Evolutionary conservation across 192 early-diverging fungal genomes (phyloP).

Genomic region (Pilaira anomala): DNA sequence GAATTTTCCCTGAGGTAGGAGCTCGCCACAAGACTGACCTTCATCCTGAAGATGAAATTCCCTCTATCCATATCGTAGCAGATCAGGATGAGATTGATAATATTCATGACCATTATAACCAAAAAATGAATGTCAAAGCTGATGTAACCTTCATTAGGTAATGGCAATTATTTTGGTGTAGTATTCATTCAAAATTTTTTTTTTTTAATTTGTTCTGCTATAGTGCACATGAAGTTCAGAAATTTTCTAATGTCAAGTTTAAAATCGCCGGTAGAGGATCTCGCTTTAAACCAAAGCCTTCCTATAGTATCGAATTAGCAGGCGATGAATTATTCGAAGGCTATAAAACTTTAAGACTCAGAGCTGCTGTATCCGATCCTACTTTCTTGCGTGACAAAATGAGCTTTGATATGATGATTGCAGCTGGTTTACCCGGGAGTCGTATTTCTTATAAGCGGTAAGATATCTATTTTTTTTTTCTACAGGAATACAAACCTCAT

Average conservation of each 20-base stretch:
- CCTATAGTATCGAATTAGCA: slow-evolving; percentile 30
- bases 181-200: too few relatives aligned
- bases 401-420: slow-evolving; percentile 13
- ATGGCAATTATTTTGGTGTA: neutral
- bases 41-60: slow-evolving; percentile 21
- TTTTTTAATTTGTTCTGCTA: too few relatives aligned
- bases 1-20: too few relatives aligned
- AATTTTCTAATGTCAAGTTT: slow-evolving; percentile 1
- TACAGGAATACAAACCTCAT: too few relatives aligned
- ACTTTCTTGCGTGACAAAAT: slow-evolving; percentile 31
- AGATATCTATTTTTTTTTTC: neutral
- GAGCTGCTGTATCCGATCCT: slow-evolving; percentile 22
- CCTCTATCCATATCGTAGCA: slow-evolving; percentile 18
- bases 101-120: slow-evolving; percentile 10
- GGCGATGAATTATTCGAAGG: slow-evolving; percentile 15
- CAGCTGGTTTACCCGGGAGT: slow-evolving; percentile 17
- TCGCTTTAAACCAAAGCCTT: slow-evolving; percentile 19
- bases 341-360: slow-evolving; percentile 23
- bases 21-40: slow-evolving; percentile 2
- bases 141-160: slow-evolving; percentile 29
- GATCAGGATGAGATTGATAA: slow-evolving; percentile 5
- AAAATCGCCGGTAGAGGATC: slow-evolving; percentile 25
- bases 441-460: slow-evolving; percentile 25
- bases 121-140: slow-evolving; percentile 11
- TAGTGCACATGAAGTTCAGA: slow-evolving; percentile 12